phyloP scores from a whole-genome alignment of 2,329 filamentous ascomycete genomes.

The Neonectria magnoliae region DNA sequence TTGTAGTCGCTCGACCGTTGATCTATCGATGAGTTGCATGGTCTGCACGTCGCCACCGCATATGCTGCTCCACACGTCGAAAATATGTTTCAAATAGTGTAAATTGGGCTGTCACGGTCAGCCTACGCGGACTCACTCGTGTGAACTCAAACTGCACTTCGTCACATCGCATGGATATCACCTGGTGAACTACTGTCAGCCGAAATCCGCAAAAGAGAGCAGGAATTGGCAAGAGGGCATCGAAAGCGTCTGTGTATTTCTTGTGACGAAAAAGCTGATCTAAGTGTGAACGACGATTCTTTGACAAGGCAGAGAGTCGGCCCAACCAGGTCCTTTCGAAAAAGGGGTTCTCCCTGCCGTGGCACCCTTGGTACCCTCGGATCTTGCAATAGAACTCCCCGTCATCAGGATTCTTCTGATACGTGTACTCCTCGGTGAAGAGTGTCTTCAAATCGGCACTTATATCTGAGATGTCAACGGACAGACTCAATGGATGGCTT shows the following conservation, averaged over 20 bases:
- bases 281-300: slow-evolving; percentile 35
- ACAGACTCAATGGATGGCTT: too few species aligned
- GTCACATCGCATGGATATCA: neutral
- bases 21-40: slow-evolving; percentile 43
- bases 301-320: slow-evolving; percentile 34
- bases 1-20: slow-evolving; percentile 47
- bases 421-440: slow-evolving; percentile 27
- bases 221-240: slow-evolving; percentile 31
- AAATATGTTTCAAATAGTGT: slow-evolving; percentile 39
- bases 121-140: too few species aligned
- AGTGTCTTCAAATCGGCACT: slow-evolving; percentile 16
- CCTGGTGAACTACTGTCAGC: neutral
- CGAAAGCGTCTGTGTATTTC: slow-evolving; percentile 24
- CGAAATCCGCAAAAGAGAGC: neutral
- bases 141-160: neutral
- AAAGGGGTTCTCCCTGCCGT: slow-evolving; percentile 27
- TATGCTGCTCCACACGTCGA: slow-evolving; percentile 46
- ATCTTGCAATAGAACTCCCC: slow-evolving; percentile 36
- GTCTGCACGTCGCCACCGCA: slow-evolving; percentile 38
- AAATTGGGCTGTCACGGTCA: neutral
- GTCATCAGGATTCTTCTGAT: slow-evolving; percentile 27
- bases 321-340: slow-evolving; percentile 39
- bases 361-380: slow-evolving; percentile 30
- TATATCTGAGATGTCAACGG: too few species aligned
- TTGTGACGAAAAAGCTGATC: slow-evolving; percentile 39